These are phyloP conservation scores for Coemansia sp. DNA, from an alignment of 192 early-diverging fungal species.

Conservation along the genomic window DNA sequence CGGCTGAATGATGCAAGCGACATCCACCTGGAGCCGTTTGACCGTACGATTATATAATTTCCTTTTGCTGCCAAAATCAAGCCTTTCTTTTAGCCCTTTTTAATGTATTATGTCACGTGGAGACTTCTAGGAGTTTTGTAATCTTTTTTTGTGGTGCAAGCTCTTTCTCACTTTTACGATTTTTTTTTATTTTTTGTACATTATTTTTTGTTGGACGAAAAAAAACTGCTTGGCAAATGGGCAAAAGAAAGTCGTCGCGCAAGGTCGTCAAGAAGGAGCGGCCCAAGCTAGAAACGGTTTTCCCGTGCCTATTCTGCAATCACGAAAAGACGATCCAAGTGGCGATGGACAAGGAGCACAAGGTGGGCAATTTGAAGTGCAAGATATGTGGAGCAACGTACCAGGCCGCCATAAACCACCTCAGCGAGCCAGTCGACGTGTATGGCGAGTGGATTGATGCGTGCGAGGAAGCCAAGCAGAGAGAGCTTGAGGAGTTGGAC, in stretches of 20 bases:
- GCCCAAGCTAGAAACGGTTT: slow-evolving; percentile 69
- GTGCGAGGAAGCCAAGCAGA: slow-evolving; percentile 64
- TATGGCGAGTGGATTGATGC: slow-evolving; percentile 92
- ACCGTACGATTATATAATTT: too few relatives aligned
- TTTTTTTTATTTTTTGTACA: not conserved
- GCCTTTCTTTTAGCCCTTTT: not conserved
- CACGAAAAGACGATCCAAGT: slow-evolving; percentile 80
- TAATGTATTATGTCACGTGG: not conserved
- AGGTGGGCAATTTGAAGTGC: slow-evolving; percentile 78
- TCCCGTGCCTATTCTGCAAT: slow-evolving; percentile 86
- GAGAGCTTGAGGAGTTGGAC: slow-evolving; percentile 5
- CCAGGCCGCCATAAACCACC: slow-evolving; percentile 68
- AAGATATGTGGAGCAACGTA: slow-evolving; percentile 75
- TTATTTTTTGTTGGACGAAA: not conserved
- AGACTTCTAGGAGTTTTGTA: not conserved
- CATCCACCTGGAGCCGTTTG: not conserved
- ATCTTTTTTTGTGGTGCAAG: too few relatives aligned
- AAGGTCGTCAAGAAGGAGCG: slow-evolving; percentile 69
- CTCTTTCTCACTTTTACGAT: too few relatives aligned
- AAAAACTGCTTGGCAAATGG: slow-evolving; percentile 1
- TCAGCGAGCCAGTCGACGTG: slow-evolving; percentile 84
- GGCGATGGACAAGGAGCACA: slow-evolving; percentile 67
- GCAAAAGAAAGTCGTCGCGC: slow-evolving; percentile 57
- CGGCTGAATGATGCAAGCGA: slow-evolving; percentile 2
- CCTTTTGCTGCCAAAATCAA: not conserved